Percentiles rank a stretch among this genome's conserved stretches.
Evolutionary conservation across 768 basidiomycete species (phyloP).

Genomic region (Obba rivulosa): DNA sequence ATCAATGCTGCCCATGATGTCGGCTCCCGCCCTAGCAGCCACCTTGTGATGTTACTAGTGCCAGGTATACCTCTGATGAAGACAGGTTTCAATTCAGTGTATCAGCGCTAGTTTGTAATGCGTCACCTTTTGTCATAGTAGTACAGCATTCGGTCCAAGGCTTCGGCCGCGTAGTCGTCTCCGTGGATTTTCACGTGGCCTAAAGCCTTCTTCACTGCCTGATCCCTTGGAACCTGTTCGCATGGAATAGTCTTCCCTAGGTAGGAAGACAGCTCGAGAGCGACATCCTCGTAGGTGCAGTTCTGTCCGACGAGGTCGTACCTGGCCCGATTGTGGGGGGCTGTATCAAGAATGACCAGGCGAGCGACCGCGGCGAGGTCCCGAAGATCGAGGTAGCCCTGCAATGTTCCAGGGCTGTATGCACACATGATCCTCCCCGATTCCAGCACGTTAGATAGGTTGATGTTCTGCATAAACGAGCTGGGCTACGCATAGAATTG

Average conservation of each 20-base stretch:
- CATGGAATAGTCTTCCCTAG: constrained; percentile 13
- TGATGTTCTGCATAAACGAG: constrained; percentile 30
- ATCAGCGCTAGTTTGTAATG: neutral
- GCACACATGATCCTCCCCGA: constrained; percentile 13
- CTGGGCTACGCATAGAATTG: constrained; percentile 19
- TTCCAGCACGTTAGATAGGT: constrained; percentile 8
- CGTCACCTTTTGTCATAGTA: constrained; percentile 29
- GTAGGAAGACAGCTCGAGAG: constrained; percentile 11
- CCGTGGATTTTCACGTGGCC: constrained; percentile 2
- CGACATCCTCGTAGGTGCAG: constrained; percentile 24
- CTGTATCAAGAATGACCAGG: constrained; percentile 23
- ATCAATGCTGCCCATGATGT: constrained; percentile 22
- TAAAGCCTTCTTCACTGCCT: constrained; percentile 9
- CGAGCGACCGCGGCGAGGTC: constrained; percentile 26
- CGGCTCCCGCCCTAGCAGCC: constrained; percentile 28
- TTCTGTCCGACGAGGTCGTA: constrained; percentile 31
- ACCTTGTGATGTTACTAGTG: constrained; percentile 25
- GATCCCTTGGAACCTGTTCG: constrained; percentile 15
- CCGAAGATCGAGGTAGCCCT: constrained; percentile 30
- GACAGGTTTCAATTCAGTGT: neutral
- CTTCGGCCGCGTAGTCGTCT: constrained; percentile 21
- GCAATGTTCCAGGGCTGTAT: constrained; percentile 21
- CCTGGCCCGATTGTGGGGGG: constrained; percentile 26
- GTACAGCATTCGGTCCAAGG: constrained; percentile 24
- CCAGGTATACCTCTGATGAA: constrained; percentile 26